Percentiles rank a stretch among this genome's conserved stretches.
These are phyloP conservation scores for Medicago lupulina DNA, from an alignment of 306 rosid species.

Conservation along the genomic window DNA sequence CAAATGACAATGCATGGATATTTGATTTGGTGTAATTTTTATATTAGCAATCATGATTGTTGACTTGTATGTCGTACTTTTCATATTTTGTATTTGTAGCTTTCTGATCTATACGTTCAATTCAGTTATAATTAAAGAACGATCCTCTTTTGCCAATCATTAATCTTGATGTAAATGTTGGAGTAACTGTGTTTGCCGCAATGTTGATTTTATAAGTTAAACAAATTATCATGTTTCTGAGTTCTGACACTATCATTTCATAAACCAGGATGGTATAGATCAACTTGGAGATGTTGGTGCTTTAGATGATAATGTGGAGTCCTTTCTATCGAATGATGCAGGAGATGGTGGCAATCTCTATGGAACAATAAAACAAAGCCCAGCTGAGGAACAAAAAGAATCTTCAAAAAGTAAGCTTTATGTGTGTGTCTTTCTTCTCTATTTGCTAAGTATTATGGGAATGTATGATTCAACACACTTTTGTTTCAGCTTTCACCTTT, in stretches of 20 bases:
- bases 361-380: conserved; percentile 76
- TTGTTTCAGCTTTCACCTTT: conserved; percentile 78
- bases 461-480: conserved; percentile 33
- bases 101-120: conserved; percentile 12
- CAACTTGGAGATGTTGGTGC: conserved; percentile 85
- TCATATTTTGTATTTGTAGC: conserved; percentile 7
- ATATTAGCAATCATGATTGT: conserved; percentile 22
- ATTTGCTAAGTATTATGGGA: conserved; percentile 1
- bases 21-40: conserved; percentile 14
- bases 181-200: neutral
- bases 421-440: conserved; percentile 7
- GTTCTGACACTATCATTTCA: conserved; percentile 20
- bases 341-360: conserved; percentile 83
- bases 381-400: conserved; percentile 75
- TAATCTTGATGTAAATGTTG: conserved; percentile 25
- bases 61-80: conserved; percentile 36
- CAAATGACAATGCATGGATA: conserved; percentile 7
- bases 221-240: conserved; percentile 18
- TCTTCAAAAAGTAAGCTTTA: conserved; percentile 64
- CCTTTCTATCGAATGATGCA: conserved; percentile 78
- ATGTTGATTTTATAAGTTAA: conserved; percentile 24
- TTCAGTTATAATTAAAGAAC: conserved; percentile 9
- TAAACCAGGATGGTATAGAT: conserved; percentile 76
- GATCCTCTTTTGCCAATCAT: conserved; percentile 1
- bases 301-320: conserved; percentile 84